A percentile compares a stretch with the other conserved stretches of the same genome.
These are phyloP conservation scores for Acacia crassicarpa DNA, from an alignment of 306 rosid species.

Conservation along the genomic window DNA sequence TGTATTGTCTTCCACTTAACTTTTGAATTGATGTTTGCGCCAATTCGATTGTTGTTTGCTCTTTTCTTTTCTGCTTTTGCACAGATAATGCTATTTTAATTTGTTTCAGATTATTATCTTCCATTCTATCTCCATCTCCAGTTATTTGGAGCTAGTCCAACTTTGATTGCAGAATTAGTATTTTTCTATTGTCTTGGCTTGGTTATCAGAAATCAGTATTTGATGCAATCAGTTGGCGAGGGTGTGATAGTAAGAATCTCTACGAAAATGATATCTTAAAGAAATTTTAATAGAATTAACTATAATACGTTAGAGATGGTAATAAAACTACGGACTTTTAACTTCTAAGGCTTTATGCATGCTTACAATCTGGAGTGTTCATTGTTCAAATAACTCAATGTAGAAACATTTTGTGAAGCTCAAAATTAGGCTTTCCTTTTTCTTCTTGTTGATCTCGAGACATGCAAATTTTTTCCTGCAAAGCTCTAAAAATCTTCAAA, in stretches of 20 bases:
- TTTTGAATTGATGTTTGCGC: too few relatives aligned
- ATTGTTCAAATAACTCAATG: too few relatives aligned
- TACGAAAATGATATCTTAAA: not conserved
- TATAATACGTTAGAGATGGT: not conserved
- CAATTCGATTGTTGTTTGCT: too few relatives aligned
- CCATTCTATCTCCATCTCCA: not conserved
- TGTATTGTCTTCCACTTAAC: too few relatives aligned
- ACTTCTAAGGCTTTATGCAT: not conserved
- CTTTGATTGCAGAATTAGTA: not conserved
- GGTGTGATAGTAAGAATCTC: not conserved
- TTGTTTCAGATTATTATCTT: not conserved
- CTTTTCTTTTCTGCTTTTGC: too few relatives aligned
- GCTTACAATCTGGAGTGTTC: not conserved
- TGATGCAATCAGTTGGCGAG: not conserved
- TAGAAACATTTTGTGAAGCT: too few relatives aligned
- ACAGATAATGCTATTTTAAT: too few relatives aligned
- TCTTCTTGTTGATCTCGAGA: too few relatives aligned
- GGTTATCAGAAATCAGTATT: not conserved
- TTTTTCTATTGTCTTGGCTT: not conserved
- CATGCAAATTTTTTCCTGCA: too few relatives aligned
- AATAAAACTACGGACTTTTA: not conserved
- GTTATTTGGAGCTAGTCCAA: not conserved
- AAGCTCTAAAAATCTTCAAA: too few relatives aligned
- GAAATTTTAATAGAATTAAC: not conserved
- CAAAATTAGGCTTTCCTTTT: too few relatives aligned